Evolutionary conservation across 306 rosid species (phyloP).

Genomic region (Cicer cuneatum): DNA sequence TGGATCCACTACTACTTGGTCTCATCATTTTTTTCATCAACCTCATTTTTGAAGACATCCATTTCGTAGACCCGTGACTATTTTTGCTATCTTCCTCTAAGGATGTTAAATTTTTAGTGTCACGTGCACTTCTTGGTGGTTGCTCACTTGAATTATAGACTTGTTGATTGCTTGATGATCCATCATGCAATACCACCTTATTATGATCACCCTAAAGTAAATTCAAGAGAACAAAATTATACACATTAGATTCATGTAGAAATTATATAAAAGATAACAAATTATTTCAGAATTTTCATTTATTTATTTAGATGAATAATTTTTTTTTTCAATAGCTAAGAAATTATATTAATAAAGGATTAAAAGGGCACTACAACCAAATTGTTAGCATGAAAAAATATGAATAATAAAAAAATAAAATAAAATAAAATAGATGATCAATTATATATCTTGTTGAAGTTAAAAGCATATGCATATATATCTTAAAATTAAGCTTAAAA

Average conservation of each 20-base stretch:
- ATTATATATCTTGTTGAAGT: neutral
- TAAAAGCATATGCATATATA: neutral
- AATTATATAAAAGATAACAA: neutral
- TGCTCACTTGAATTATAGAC: slow-evolving; percentile 41
- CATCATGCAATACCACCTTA: slow-evolving; percentile 39
- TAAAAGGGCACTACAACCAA: too few species aligned
- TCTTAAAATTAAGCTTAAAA: slow-evolving; percentile 1
- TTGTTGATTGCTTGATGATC: slow-evolving; percentile 51
- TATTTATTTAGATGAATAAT: neutral
- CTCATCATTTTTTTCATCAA: slow-evolving; percentile 69
- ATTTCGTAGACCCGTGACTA: slow-evolving; percentile 53
- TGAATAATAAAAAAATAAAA: too few species aligned
- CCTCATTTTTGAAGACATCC: slow-evolving; percentile 85
- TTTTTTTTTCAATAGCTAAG: too few species aligned
- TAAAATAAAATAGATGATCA: neutral
- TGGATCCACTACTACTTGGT: neutral
- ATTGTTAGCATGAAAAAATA: too few species aligned
- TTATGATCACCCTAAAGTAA: slow-evolving; percentile 38
- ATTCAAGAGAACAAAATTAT: neutral
- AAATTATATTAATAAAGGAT: too few species aligned
- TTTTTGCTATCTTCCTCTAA: slow-evolving; percentile 35
- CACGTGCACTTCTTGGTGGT: slow-evolving; percentile 31
- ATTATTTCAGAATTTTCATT: neutral
- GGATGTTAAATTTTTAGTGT: slow-evolving; percentile 8
- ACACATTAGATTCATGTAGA: neutral